Conservation (phyloP, 306 rosid species). For the Comarum palustre region DNA sequence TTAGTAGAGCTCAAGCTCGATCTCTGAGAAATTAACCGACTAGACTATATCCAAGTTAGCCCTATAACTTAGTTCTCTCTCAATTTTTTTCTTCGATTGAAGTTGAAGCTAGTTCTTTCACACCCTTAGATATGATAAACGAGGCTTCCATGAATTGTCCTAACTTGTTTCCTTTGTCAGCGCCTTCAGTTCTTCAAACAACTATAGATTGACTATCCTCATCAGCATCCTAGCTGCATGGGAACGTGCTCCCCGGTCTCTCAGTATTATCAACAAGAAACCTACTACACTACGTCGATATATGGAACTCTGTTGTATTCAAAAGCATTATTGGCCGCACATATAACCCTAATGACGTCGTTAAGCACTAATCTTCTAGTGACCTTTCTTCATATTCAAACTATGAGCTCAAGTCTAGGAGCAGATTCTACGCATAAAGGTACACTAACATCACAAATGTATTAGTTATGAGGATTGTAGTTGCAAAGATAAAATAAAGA, state of each 20-base stretch:
- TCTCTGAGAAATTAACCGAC: neutral
- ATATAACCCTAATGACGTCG: neutral
- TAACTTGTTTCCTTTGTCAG: constrained; percentile 18
- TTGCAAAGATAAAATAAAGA: no score
- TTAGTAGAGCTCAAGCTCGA: neutral
- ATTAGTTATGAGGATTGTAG: no score
- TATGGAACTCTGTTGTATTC: neutral
- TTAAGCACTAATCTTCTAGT: neutral
- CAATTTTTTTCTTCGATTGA: neutral
- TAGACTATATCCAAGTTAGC: neutral
- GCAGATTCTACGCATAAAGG: no score
- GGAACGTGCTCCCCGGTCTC: neutral
- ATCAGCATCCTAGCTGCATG: neutral
- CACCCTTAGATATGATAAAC: constrained; percentile 2
- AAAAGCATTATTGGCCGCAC: neutral
- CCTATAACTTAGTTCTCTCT: neutral
- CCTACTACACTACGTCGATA: neutral
- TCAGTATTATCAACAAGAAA: neutral
- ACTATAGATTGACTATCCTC: neutral
- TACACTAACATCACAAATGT: no score
- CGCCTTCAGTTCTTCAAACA: constrained; percentile 21
- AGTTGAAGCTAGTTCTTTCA: neutral
- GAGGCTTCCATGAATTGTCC: constrained; percentile 13
- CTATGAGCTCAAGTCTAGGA: no score
- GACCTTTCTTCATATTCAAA: neutral